Evolutionary conservation across 352 stramenopile species (phyloP).

Genomic region (Phytophthora quininea): DNA sequence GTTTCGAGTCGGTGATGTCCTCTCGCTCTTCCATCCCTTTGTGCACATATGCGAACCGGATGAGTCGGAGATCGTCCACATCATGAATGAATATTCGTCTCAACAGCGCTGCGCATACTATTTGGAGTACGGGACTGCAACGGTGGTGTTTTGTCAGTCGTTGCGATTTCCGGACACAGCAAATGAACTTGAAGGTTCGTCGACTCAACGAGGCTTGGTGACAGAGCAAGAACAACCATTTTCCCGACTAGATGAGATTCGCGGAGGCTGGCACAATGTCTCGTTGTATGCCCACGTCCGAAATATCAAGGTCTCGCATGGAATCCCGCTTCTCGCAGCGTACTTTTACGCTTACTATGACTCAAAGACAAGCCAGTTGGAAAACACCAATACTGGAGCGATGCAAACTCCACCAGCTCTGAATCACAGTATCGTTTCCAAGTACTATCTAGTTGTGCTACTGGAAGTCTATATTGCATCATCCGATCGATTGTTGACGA

Average conservation of each 20-base stretch:
- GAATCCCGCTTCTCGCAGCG: conserved; percentile 65
- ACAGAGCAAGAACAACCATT: conserved; percentile 28
- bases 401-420: conserved; percentile 28
- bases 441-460: conserved; percentile 68
- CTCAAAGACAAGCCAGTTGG: conserved; percentile 48
- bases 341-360: conserved; percentile 78
- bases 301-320: conserved; percentile 61
- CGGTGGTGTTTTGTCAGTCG: conserved; percentile 47
- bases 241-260: conserved; percentile 34
- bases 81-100: conserved; percentile 66
- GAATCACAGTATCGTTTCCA: conserved; percentile 61
- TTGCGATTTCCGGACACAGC: conserved; percentile 3
- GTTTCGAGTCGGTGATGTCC: conserved; percentile 61
- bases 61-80: conserved; percentile 57
- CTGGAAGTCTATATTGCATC: conserved; percentile 59
- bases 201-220: conserved; percentile 1
- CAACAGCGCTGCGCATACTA: conserved; percentile 59
- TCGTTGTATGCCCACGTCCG: conserved; percentile 59
- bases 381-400: conserved; percentile 1
- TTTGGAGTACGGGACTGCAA: conserved; percentile 69
- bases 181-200: conserved; percentile 6
- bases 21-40: conserved; percentile 68
- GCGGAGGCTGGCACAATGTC: conserved; percentile 50
- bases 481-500: conserved; percentile 41
- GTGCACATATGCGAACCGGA: conserved; percentile 51